Evolutionary conservation across 441 rosid genomes (phyloP), one percentile per base, ranked within the genome.

Genomic region (Erodium texanum): DNA sequence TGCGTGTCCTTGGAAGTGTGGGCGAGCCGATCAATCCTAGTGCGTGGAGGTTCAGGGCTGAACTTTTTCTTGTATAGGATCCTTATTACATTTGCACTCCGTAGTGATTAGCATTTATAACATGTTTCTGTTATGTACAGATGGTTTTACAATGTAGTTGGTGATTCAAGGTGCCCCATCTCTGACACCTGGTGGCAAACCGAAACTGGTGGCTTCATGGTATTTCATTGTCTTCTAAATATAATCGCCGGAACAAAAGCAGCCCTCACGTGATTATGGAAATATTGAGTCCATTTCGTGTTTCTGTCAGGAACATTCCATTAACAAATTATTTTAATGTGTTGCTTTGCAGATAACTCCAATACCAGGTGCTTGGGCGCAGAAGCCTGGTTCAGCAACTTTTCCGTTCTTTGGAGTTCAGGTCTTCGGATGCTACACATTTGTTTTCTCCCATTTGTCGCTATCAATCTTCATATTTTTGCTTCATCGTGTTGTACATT

Each of bases 101-200:
- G 9, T 68, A 73, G 18, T 71, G 62, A 24, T 15, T 24, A 32
- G 65, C 52, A 62, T 5, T 32, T 16, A 27, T 69, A 68, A 72
- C 67, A 23, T 0, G 10, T 68, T 76, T 68, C 72, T 12, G 36
- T 71, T 71, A 66, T 68, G 68, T 73, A 52, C 77, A 91, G 97
- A 86, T 94, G 99, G 99, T 87, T 85, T 81, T 94, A 72, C 82
- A 94, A 94, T 82, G 80, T 88, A 68, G 93, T 92, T 61, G 98
- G 98, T 79, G 90, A 86, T 69, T 82, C 96, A 18, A 88, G 85
- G 76, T 92, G 99, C 72, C 99, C 99, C 64, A 94, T 94, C 73
- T 89, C 97, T 38, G 99, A 94, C 77, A 94, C 99, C 23, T 94
- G 99, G 99, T 94, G 99, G 99, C 98, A 94, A 81, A 94, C 99